These are phyloP conservation scores for Heimioporus sp. DNA, from an alignment of 768 basidiomycete genomes.

Conservation along the genomic window DNA sequence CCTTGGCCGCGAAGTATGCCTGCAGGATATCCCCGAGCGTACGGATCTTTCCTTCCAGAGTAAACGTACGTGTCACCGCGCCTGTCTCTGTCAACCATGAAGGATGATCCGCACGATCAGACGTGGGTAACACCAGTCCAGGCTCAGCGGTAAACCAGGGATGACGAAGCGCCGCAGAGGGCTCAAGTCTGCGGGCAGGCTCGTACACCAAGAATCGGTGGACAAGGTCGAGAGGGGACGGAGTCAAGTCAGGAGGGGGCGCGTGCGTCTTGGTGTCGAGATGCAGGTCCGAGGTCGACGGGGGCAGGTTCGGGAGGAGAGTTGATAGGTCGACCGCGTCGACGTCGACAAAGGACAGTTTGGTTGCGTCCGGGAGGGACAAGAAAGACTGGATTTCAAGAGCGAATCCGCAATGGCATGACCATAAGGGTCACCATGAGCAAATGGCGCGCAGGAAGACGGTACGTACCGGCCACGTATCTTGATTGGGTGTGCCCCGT, in stretches of 20 bases:
- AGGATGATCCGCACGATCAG: slow-evolving; percentile 7
- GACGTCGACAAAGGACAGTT: slow-evolving; percentile 59
- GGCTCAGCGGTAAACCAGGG: slow-evolving; percentile 50
- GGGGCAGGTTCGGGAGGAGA: slow-evolving; percentile 62
- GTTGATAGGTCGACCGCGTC: slow-evolving; percentile 47
- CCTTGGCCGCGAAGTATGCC: slow-evolving; percentile 8
- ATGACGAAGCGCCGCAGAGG: slow-evolving; percentile 52
- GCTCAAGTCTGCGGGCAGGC: slow-evolving; percentile 46
- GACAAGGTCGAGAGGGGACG: slow-evolving; percentile 52
- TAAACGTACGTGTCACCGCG: not conserved
- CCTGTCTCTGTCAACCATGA: not conserved
- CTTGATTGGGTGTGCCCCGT: slow-evolving; percentile 68
- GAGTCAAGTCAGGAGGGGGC: slow-evolving; percentile 1
- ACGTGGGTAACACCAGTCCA: slow-evolving; percentile 43
- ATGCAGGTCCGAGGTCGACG: slow-evolving; percentile 3
- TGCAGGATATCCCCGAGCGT: slow-evolving; percentile 25
- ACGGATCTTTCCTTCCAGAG: slow-evolving; percentile 19
- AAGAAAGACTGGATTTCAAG: slow-evolving; percentile 48
- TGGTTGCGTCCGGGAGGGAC: slow-evolving; percentile 60
- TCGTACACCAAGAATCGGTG: slow-evolving; percentile 61
- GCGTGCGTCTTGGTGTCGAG: slow-evolving; percentile 14
- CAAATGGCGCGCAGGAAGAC: not conserved
- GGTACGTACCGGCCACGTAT: slow-evolving; percentile 79
- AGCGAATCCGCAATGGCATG: too few relatives aligned
- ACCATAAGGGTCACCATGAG: too few relatives aligned